Conservation (phyloP, 768 basidiomycete genomes). For the Psilocybe subaeruginosa region DNA sequence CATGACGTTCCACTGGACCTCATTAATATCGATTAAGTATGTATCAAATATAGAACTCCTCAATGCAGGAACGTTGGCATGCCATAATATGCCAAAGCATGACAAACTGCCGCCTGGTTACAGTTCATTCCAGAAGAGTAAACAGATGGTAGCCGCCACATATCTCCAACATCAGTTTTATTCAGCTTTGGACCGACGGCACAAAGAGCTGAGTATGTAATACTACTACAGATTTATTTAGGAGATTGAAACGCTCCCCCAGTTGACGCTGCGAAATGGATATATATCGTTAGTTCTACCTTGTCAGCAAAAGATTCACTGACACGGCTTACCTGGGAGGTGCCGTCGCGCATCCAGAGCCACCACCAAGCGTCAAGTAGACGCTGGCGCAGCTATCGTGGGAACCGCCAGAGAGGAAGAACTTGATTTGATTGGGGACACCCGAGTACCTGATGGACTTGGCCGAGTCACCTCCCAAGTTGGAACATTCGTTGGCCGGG, state of each 20-base stretch:
- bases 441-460: slow-evolving; percentile 23
- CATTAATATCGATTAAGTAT: too few species aligned
- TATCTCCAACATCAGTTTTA: too few species aligned
- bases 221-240: background rate
- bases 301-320: background rate
- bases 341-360: background rate
- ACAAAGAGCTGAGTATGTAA: too few species aligned
- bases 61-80: too few species aligned
- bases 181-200: too few species aligned
- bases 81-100: too few species aligned
- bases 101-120: too few species aligned
- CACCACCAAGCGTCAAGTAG: background rate
- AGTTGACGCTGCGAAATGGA: background rate
- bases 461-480: slow-evolving; percentile 13
- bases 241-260: background rate
- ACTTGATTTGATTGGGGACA: slow-evolving; percentile 16
- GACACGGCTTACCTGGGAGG: background rate
- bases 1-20: too few species aligned
- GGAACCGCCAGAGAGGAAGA: slow-evolving; percentile 19
- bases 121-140: too few species aligned
- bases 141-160: too few species aligned
- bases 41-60: too few species aligned
- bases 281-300: background rate
- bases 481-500: slow-evolving; percentile 12
- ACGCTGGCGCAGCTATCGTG: slow-evolving; percentile 17